phyloP scores from a whole-genome alignment of 345 rosid genomes.

The Anastatica hierochuntica region DNA sequence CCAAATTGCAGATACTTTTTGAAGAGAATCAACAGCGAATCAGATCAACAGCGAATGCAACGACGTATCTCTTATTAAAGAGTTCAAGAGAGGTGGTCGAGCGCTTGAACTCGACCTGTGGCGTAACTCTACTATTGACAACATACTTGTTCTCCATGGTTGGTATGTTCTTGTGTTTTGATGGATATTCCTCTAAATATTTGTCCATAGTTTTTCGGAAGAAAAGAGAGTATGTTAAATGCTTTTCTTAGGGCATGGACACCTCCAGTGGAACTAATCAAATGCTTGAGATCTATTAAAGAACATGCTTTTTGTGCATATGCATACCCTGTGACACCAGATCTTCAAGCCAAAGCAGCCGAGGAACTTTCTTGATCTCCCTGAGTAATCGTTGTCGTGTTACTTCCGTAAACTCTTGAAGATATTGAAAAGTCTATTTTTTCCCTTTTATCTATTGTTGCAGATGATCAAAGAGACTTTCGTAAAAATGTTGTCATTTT shows the following conservation, averaged over 20 bases:
- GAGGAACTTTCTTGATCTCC: constrained; percentile 36
- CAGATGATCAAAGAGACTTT: constrained; percentile 51
- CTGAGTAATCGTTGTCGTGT: neutral
- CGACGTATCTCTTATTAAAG: constrained; percentile 76
- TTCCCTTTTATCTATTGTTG: neutral
- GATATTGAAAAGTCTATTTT: neutral
- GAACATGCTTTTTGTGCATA: constrained; percentile 61
- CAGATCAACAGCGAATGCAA: constrained; percentile 95
- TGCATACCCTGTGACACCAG: constrained; percentile 52
- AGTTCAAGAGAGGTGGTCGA: constrained; percentile 62
- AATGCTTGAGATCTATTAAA: constrained; percentile 62
- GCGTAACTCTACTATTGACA: constrained; percentile 71
- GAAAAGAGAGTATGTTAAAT: constrained; percentile 4
- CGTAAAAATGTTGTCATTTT: constrained; percentile 42
- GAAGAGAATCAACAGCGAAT: constrained; percentile 53
- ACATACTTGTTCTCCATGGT: constrained; percentile 83
- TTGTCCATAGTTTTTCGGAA: neutral
- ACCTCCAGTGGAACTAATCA: constrained; percentile 67
- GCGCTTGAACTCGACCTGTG: constrained; percentile 94
- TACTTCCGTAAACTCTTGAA: neutral
- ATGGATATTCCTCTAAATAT: neutral
- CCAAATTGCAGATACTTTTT: constrained; percentile 10
- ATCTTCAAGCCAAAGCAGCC: constrained; percentile 70
- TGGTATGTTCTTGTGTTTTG: constrained; percentile 36
- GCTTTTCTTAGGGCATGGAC: constrained; percentile 72